phyloP scores from a whole-genome alignment of 495 filamentous ascomycete genomes.

The Aspergillus mulundensis region DNA sequence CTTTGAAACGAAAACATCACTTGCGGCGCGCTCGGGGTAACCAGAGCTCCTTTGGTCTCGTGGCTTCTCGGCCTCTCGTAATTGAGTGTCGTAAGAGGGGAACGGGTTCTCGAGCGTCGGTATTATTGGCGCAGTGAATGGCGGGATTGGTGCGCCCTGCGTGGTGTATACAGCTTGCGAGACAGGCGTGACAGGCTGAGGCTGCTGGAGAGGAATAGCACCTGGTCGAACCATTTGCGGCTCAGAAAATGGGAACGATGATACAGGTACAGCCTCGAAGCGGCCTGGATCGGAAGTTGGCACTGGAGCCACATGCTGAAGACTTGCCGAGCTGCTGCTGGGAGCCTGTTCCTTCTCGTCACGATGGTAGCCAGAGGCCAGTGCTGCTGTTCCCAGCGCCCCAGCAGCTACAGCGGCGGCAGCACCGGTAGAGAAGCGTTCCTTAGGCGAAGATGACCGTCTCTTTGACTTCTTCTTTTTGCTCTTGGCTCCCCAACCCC shows the following conservation, averaged over 20 bases:
- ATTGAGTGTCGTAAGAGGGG: conserved; percentile 22
- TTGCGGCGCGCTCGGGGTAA: neutral
- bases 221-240: conserved; percentile 46
- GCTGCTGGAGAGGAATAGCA: conserved; percentile 53
- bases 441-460: conserved; percentile 17
- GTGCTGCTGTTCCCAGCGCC: conserved; percentile 31
- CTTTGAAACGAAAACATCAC: conserved; percentile 1
- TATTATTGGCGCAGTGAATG: conserved; percentile 31
- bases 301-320: conserved; percentile 52
- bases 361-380: conserved; percentile 26
- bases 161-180: conserved; percentile 51
- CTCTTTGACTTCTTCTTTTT: conserved; percentile 33
- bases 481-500: conserved; percentile 55
- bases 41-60: conserved; percentile 10
- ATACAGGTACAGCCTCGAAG: conserved; percentile 50
- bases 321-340: conserved; percentile 31
- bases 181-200: conserved; percentile 53
- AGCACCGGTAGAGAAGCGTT: conserved; percentile 17
- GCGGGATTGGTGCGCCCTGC: conserved; percentile 34
- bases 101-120: conserved; percentile 28
- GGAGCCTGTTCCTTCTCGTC: conserved; percentile 17
- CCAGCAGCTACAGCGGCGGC: conserved; percentile 25
- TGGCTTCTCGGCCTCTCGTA: conserved; percentile 22
- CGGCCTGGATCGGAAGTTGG: conserved; percentile 58
- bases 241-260: conserved; percentile 42